A percentile compares a stretch with the other conserved stretches of the same genome.
These are phyloP conservation scores for Huntiella bhutanensis DNA, from an alignment of 2,329 filamentous ascomycete species.

Conservation along the genomic window DNA sequence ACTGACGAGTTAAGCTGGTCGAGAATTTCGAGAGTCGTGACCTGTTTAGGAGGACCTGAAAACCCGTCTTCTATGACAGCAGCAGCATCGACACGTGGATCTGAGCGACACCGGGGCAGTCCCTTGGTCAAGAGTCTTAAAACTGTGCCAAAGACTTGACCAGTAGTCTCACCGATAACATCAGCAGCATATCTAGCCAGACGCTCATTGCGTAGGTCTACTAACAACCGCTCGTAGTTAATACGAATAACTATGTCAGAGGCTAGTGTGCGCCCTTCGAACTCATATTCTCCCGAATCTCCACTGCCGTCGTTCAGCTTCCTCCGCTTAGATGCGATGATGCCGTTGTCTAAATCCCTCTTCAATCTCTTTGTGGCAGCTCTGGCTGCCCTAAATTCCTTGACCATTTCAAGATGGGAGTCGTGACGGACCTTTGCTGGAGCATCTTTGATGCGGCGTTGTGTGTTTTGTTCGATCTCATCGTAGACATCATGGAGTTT, in stretches of 20 bases:
- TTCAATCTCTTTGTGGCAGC: constrained; percentile 33
- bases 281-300: constrained; percentile 18
- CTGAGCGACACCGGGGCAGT: constrained; percentile 45
- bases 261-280: constrained; percentile 30
- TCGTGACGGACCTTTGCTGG: constrained; percentile 45
- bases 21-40: constrained; percentile 38
- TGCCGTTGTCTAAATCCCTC: constrained; percentile 28
- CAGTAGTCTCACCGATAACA: constrained; percentile 52
- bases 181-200: constrained; percentile 56
- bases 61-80: constrained; percentile 17
- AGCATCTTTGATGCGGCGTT: constrained; percentile 27
- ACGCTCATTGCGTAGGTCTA: constrained; percentile 62
- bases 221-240: constrained; percentile 69
- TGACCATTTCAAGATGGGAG: constrained; percentile 35
- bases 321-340: constrained; percentile 29
- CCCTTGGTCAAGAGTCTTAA: constrained; percentile 52
- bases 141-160: constrained; percentile 57
- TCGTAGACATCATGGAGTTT: constrained; percentile 41
- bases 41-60: constrained; percentile 18
- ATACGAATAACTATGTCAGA: constrained; percentile 55
- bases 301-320: constrained; percentile 28
- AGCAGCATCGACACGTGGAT: constrained; percentile 28
- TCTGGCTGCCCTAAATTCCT: constrained; percentile 33
- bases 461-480: constrained; percentile 44
- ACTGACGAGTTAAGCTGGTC: constrained; percentile 32